Percentiles rank a stretch among this genome's conserved stretches.
Conservation (phyloP, 148 eudicot genomes). For the Amaranthus cruentus region DNA sequence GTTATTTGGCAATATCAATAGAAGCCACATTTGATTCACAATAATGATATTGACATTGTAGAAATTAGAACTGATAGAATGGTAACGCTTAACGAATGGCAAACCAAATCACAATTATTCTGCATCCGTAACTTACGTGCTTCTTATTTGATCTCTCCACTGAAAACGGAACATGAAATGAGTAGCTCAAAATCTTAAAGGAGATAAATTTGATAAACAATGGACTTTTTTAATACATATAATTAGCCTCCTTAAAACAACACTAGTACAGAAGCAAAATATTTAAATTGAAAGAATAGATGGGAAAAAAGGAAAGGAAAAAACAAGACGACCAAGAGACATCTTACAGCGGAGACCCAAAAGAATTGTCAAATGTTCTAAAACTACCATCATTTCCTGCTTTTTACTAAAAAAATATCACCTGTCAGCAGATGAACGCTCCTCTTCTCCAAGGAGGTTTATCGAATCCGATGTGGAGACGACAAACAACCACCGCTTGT, state of each 20-base stretch:
- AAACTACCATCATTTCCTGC: constrained; percentile 23
- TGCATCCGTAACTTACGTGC: too few relatives aligned
- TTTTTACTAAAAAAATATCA: constrained; percentile 28
- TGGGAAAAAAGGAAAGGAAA: not conserved
- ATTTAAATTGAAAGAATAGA: constrained; percentile 33
- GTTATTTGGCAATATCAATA: too few relatives aligned
- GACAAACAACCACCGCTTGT: constrained; percentile 22
- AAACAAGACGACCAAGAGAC: constrained; percentile 12
- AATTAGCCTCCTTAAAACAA: constrained; percentile 22
- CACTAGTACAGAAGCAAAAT: constrained; percentile 17
- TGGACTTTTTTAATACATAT: constrained; percentile 17
- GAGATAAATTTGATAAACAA: too few relatives aligned
- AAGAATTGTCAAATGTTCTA: constrained; percentile 26
- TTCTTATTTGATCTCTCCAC: too few relatives aligned
- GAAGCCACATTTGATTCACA: too few relatives aligned
- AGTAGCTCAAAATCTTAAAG: too few relatives aligned
- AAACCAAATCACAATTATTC: too few relatives aligned
- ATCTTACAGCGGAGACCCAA: constrained; percentile 27
- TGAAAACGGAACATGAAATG: too few relatives aligned
- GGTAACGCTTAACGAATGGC: too few relatives aligned
- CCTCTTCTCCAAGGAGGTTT: constrained; percentile 15
- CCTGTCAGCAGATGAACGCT: constrained; percentile 21
- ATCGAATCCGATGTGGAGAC: constrained; percentile 21
- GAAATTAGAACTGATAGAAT: too few relatives aligned
- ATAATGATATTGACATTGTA: too few relatives aligned